Base-by-base conservation (phyloP, 2,329 filamentous ascomycete genomes). In the Colletotrichum eremochloae region DNA sequence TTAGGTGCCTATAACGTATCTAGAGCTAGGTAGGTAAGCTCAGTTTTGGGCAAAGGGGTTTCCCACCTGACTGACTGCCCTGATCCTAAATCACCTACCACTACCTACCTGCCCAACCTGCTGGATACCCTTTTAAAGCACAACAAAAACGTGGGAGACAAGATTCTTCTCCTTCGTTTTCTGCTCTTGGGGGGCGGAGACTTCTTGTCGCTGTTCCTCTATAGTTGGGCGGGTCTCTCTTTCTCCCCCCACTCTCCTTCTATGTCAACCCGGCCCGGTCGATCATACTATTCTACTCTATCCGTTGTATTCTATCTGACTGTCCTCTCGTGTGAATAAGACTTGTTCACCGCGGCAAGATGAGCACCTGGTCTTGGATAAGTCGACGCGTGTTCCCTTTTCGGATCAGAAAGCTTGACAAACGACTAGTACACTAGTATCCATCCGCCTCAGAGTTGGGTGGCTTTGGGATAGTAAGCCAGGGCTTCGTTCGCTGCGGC, bases 401-500 rank as follows among this genome's bases (percentile, higher is more conserved):
- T n/a, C 14, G 8, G n/a, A 9, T 14, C 55, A 40, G 20, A 58
- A 58, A 18, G 11, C 55, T 42, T 42, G 7, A 18, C 4, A 18
- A 50, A 57, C 29, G 24, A 24, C 24, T 24, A 24, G 24, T 24
- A 24, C 24, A 24, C 24, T 24, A 24, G 24, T 20, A n/a, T n/a
- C 46, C 20, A 48, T 6, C 20, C 36, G 24, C 29, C 12, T 38
- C 65, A 55, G 20, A 29, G 14, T 15, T 40, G 38, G 40, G 64
- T 29, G 63, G 52, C 40, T 56, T 31, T 42, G n/a, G n/a, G 20
- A 44, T 38, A 67, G 36, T 14, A 67, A 8, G 18, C 56, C 56
- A 63, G 33, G 46, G 44, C 29, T 62, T 67, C 33, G 46, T 62
- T 67, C 33, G 46, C 64, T 18, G 55, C 33, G 46, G 36, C 46